Percentiles rank a stretch among this genome's conserved stretches.
Conservation (phyloP, 768 basidiomycete genomes). For the Sporobolomyces pararoseus region DNA sequence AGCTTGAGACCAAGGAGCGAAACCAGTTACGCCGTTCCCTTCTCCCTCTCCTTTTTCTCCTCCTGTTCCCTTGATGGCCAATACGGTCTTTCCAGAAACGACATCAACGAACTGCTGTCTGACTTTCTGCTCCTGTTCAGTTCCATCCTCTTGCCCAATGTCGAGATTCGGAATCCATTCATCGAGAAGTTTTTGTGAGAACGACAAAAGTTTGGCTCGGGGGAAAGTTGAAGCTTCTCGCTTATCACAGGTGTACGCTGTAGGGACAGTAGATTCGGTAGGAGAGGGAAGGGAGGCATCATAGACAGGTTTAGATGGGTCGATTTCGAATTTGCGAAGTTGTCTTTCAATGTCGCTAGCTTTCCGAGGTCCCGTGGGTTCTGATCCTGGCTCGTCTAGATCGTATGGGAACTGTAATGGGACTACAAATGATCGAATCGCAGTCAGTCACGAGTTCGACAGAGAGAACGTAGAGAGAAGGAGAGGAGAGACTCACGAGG, state of each 20-base stretch:
- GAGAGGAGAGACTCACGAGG: slow-evolving; percentile 20
- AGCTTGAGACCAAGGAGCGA: slow-evolving; percentile 38
- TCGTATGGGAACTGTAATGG: slow-evolving; percentile 41
- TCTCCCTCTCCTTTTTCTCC: neutral
- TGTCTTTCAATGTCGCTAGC: slow-evolving; percentile 31
- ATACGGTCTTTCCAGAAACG: slow-evolving; percentile 68
- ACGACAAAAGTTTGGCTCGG: slow-evolving; percentile 11
- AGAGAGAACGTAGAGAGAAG: too few species aligned
- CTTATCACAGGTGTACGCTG: slow-evolving; percentile 13
- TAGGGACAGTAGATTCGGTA: neutral
- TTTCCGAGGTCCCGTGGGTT: slow-evolving; percentile 6
- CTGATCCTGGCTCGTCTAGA: slow-evolving; percentile 27
- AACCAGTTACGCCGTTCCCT: slow-evolving; percentile 1
- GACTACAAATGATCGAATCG: neutral
- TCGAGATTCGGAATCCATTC: slow-evolving; percentile 41
- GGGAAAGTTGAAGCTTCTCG: slow-evolving; percentile 21
- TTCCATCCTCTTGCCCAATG: slow-evolving; percentile 40
- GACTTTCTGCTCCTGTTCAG: slow-evolving; percentile 49
- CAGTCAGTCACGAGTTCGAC: neutral
- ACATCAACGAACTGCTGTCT: slow-evolving; percentile 75
- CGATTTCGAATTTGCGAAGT: slow-evolving; percentile 29
- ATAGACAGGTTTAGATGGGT: slow-evolving; percentile 11
- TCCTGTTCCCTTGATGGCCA: slow-evolving; percentile 53
- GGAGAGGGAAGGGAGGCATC: slow-evolving; percentile 1
- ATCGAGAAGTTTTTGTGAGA: slow-evolving; percentile 8